Evolutionary conservation across 139 green algal species (phyloP).

Genomic region (Chlamydomonas incerta): DNA sequence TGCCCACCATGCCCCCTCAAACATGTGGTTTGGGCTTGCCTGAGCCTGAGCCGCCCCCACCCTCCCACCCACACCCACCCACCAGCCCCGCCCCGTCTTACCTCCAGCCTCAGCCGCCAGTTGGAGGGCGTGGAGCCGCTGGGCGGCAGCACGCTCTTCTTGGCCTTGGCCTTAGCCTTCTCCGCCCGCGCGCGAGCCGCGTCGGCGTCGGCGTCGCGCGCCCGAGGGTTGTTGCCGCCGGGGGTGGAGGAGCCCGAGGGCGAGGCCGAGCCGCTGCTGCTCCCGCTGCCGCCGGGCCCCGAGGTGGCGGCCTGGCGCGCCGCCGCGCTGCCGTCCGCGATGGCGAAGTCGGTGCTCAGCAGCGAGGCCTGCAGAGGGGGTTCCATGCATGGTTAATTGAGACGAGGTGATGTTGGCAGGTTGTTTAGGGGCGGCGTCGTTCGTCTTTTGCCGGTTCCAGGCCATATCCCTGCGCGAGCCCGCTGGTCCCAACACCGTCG

Average conservation of each 20-base stretch:
- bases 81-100: no score
- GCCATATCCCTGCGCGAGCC: no score
- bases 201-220: background rate
- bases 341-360: conserved; percentile 31
- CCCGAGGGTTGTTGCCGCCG: background rate
- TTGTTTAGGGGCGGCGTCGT: no score
- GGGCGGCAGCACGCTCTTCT: conserved; percentile 26
- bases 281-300: background rate
- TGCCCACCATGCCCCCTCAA: no score
- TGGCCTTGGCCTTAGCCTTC: background rate
- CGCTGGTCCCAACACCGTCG: no score
- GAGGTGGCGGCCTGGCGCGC: conserved; percentile 28
- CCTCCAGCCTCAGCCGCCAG: conserved; percentile 38
- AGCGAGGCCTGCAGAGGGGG: conserved; percentile 27
- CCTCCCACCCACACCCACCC: no score
- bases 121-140: conserved; percentile 11
- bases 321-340: conserved; percentile 34
- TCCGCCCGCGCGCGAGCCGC: background rate
- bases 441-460: no score
- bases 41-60: no score
- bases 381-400: background rate
- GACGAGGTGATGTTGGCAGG: background rate
- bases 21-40: no score
- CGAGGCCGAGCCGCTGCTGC: background rate
- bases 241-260: background rate